These are phyloP conservation scores for Diplosphaera chodatii DNA, from an alignment of 139 green algal genomes.

Conservation along the genomic window DNA sequence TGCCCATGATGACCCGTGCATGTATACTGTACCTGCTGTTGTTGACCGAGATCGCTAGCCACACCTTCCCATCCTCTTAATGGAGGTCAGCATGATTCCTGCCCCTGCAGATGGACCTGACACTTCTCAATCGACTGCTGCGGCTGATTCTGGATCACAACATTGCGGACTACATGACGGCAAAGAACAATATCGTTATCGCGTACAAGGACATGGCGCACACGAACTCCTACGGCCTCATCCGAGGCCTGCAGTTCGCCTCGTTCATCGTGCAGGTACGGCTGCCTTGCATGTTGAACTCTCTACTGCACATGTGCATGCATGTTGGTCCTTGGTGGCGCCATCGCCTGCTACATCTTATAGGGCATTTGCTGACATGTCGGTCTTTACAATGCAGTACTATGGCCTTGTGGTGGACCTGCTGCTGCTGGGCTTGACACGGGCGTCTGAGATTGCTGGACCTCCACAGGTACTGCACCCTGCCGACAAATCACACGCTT, in stretches of 20 bases:
- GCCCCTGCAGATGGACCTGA: conserved; percentile 19
- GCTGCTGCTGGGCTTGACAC: conserved; percentile 93
- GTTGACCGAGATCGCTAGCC: no score
- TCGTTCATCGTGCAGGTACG: conserved; percentile 82
- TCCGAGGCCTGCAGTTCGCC: conserved; percentile 96
- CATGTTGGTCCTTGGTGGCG: background rate
- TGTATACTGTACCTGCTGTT: no score
- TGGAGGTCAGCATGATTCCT: background rate
- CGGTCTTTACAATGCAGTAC: conserved; percentile 46
- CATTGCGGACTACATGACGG: conserved; percentile 98
- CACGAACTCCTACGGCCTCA: conserved; percentile 97
- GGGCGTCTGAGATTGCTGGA: conserved; percentile 90
- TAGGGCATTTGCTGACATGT: background rate
- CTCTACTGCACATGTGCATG: background rate
- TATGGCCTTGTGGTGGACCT: conserved; percentile 97
- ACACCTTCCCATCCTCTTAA: no score
- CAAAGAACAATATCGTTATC: conserved; percentile 68
- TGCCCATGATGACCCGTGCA: background rate
- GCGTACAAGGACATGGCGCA: conserved; percentile 98
- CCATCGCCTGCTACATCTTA: no score
- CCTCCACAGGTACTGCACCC: conserved; percentile 64
- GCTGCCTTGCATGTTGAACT: background rate
- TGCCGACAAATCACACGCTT: no score
- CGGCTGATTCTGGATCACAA: conserved; percentile 97
- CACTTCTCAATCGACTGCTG: conserved; percentile 78